Evolutionary conservation across 352 stramenopile genomes (phyloP), one percentile per base, ranked within the genome.

Genomic region (Globisporangium megalacanthum): DNA sequence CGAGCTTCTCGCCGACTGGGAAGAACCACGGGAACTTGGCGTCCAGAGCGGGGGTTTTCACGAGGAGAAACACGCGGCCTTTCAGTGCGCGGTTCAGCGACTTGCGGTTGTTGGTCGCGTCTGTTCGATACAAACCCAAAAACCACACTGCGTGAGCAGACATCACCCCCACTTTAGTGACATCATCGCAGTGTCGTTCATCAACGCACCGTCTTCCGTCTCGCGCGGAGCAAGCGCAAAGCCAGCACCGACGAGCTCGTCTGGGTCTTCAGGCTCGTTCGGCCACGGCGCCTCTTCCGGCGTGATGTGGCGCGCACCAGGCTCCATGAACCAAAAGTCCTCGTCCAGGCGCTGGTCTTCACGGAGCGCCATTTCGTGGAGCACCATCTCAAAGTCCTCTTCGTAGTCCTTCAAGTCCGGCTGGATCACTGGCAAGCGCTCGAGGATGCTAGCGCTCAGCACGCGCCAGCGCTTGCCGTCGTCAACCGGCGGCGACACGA

Each of bases 311-410:
- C 62, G 75, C 35, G 77, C 63, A 3, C 83, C 83, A 1, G 83
- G 78, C 58, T 94, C 83, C 71, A 87, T 86, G 68, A 89, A 90
- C 83, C 83, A 94, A 55, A 94, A 94, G 48, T 86, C 81, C 39
- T 92, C 79, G 45, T 89, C 80, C 35, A 94, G 48, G 45, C 83
- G 70, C 79, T 91, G 80, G 62, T 84, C 79, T 33, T 84, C 67
- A n/a, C 81, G 81, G 41, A 94, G 68, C 25, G 66, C 68, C 57
- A 88, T 88, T 66, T 92, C 83, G 64, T 92, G 80, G 61, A 86
- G 62, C 76, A 92, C 82, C 49, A 79, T 69, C 57, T 81, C 72
- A 45, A 78, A 88, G 60, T 90, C 83, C 62, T 83, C 56, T 56
- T 90, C 81, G 76, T 82, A 94, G 61, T 86, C 68, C 61, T 80